Conservation (phyloP, 352 stramenopile species). For the Phytopythium helicoides region DNA sequence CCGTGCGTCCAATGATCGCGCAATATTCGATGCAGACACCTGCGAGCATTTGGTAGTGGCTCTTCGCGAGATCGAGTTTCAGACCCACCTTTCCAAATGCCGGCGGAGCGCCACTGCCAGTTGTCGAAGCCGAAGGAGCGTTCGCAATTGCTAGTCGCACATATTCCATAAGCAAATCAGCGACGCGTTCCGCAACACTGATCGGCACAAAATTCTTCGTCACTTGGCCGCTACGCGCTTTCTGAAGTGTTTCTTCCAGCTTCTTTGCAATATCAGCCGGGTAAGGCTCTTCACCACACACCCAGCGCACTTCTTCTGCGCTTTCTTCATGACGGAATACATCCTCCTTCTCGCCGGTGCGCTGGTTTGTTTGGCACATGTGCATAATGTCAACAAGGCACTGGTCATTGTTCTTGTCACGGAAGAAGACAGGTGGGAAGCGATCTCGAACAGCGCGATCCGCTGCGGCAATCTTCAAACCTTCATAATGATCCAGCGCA, state of each 20-base stretch:
- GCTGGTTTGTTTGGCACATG: slow-evolving; percentile 89
- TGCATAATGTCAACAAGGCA: slow-evolving; percentile 88
- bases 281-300: slow-evolving; percentile 79
- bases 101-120: slow-evolving; percentile 6
- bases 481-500: slow-evolving; percentile 96
- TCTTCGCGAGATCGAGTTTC: slow-evolving; percentile 90
- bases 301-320: slow-evolving; percentile 81
- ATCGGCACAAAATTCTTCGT: slow-evolving; percentile 90
- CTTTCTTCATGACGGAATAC: slow-evolving; percentile 84
- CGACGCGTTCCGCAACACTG: slow-evolving; percentile 85
- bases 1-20: slow-evolving; percentile 81
- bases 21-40: slow-evolving; percentile 96
- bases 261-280: slow-evolving; percentile 76
- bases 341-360: slow-evolving; percentile 84
- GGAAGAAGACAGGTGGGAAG: slow-evolving; percentile 88
- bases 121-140: slow-evolving; percentile 32
- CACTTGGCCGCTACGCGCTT: slow-evolving; percentile 72
- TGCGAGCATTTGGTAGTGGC: slow-evolving; percentile 95
- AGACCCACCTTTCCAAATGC: slow-evolving; percentile 55
- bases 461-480: slow-evolving; percentile 75
- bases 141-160: slow-evolving; percentile 86
- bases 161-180: slow-evolving; percentile 89
- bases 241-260: slow-evolving; percentile 84
- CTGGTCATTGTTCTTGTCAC: slow-evolving; percentile 87
- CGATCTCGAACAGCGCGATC: slow-evolving; percentile 80